phyloP scores from a whole-genome alignment of 495 filamentous ascomycete genomes.

The Immersiella caudata region DNA sequence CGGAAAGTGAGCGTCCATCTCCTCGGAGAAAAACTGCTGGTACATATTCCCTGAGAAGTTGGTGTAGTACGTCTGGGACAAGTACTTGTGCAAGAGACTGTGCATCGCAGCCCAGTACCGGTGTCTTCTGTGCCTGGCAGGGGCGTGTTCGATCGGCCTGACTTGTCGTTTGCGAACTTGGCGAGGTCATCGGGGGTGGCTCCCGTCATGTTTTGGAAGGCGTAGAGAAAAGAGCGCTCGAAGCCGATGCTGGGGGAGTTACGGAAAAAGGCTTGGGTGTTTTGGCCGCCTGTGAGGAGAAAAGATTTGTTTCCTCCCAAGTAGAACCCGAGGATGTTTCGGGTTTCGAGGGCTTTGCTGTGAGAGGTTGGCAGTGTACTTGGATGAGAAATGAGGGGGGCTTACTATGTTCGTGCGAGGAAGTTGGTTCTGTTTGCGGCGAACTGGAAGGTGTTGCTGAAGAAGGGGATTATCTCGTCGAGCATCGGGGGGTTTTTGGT shows the following conservation, averaged over 20 bases:
- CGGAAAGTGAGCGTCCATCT: slow-evolving; percentile 11
- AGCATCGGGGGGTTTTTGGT: background rate
- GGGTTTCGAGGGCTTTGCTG: background rate
- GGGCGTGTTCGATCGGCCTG: slow-evolving; percentile 3
- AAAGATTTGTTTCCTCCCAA: too few species aligned
- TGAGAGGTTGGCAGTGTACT: background rate
- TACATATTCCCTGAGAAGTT: slow-evolving; percentile 13
- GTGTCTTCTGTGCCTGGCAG: slow-evolving; percentile 10
- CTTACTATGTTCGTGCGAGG: background rate
- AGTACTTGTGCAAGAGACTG: slow-evolving; percentile 9
- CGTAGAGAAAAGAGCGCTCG: slow-evolving; percentile 1
- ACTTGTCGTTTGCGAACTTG: slow-evolving; percentile 21
- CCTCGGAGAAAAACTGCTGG: slow-evolving; percentile 13
- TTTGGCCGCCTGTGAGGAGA: background rate
- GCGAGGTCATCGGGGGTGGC: slow-evolving; percentile 8
- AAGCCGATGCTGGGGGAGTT: background rate
- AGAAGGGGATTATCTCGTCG: background rate
- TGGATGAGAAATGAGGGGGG: background rate
- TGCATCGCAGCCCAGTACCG: slow-evolving; percentile 16
- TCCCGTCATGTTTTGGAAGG: background rate
- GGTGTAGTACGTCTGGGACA: slow-evolving; percentile 1
- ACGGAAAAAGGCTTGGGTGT: slow-evolving; percentile 4
- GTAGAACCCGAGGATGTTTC: background rate
- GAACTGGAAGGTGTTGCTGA: slow-evolving; percentile 13
- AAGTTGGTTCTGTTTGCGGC: background rate